Conservation (phyloP, 2,329 filamentous ascomycete genomes). For the Geosmithia putterillii region DNA sequence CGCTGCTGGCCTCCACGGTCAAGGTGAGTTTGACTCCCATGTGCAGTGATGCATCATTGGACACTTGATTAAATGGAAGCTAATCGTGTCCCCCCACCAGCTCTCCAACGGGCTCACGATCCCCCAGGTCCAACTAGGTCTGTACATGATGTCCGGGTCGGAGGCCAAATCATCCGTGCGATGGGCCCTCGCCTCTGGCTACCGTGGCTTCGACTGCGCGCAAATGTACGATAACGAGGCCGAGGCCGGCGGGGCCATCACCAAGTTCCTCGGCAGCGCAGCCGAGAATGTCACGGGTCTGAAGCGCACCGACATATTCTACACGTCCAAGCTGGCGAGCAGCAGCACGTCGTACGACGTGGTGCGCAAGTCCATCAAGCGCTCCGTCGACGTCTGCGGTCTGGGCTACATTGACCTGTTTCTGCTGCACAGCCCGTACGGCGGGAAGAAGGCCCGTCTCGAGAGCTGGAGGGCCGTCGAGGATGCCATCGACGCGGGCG, state of each 20-base stretch:
- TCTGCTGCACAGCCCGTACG: conserved; percentile 68
- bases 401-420: conserved; percentile 71
- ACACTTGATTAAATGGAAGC: neutral
- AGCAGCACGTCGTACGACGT: conserved; percentile 53
- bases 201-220: conserved; percentile 38
- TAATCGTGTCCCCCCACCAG: conserved; percentile 18
- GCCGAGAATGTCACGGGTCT: conserved; percentile 34
- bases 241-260: conserved; percentile 55
- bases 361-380: conserved; percentile 52
- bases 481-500: conserved; percentile 61
- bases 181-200: conserved; percentile 41
- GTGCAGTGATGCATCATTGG: neutral
- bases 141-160: conserved; percentile 56
- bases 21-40: conserved; percentile 10
- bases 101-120: conserved; percentile 54
- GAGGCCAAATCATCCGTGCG: conserved; percentile 47
- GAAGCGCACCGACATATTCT: conserved; percentile 60
- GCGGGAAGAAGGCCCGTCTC: conserved; percentile 53
- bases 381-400: conserved; percentile 51
- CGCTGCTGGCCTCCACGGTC: conserved; percentile 9
- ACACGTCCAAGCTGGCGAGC: conserved; percentile 65
- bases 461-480: conserved; percentile 68
- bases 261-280: conserved; percentile 35
- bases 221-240: conserved; percentile 57
- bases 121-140: conserved; percentile 60